A percentile compares a stretch with the other conserved stretches of the same genome.
Evolutionary conservation across 805 yeast genomes (phyloP).

Genomic region (Cyberlindnera mycetangii): DNA sequence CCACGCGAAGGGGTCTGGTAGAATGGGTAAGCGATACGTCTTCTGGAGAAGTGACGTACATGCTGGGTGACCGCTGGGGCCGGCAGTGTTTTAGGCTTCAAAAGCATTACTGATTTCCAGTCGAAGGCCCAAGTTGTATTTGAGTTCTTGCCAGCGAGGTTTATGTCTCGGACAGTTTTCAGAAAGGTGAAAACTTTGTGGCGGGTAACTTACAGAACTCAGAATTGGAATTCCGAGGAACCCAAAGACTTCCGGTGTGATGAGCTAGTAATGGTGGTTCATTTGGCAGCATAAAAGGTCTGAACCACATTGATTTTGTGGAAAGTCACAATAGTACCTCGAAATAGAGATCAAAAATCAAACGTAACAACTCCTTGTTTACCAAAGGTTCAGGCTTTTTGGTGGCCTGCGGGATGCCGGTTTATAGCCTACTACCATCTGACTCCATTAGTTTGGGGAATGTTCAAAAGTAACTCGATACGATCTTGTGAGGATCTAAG

Average conservation of each 20-base stretch:
- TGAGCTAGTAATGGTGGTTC: not conserved
- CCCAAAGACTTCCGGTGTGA: not conserved
- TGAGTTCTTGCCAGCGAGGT: not conserved
- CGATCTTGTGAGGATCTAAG: too few relatives aligned
- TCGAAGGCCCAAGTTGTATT: too few relatives aligned
- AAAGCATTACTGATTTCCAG: constrained; percentile 6
- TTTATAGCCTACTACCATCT: too few relatives aligned
- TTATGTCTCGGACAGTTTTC: not conserved
- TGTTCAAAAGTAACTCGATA: too few relatives aligned
- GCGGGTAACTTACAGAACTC: not conserved
- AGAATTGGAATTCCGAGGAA: not conserved
- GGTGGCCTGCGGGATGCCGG: not conserved
- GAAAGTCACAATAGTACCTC: not conserved
- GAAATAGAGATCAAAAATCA: too few relatives aligned
- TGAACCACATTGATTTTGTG: too few relatives aligned
- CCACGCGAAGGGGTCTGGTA: constrained; percentile 44
- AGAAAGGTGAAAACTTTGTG: not conserved
- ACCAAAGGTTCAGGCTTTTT: not conserved
- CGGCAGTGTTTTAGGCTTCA: constrained; percentile 6
- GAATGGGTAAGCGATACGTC: constrained; percentile 52
- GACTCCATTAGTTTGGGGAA: too few relatives aligned
- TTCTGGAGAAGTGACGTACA: constrained; percentile 45
- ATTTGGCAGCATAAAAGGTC: not conserved
- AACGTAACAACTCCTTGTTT: too few relatives aligned
- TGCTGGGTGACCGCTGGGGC: constrained; percentile 28